Base-by-base conservation (phyloP, 1,284 basidiomycete genomes). In the Ustilago esculenta region DNA sequence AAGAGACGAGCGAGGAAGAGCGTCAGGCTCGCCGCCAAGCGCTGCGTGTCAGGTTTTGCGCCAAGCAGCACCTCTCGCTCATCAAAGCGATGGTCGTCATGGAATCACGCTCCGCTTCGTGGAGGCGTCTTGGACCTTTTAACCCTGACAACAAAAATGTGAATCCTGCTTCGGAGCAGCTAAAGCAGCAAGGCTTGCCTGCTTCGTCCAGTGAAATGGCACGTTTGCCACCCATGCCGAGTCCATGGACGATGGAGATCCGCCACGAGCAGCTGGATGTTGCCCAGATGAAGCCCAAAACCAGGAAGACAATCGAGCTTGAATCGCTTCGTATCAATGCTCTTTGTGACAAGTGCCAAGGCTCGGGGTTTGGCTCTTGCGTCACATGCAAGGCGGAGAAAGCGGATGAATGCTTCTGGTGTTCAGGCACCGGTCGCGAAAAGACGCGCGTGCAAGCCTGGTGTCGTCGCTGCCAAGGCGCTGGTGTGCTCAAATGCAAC, bases 361-460 rank as follows among this genome's bases (percentile, higher is more conserved):
- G 72, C 7, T 50, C 36, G 24, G 49, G 65, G 20, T 27, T 51
- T 0, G 63, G 56, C n/a, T 18, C 45, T 5, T 76, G 72, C 60
- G 25, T 44, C 23, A 59, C 61, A 4, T 74, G 73, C 61, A 71
- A 59, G 35, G 66, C 57, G 1, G 65, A 68, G 33, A 34, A 65
- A 27, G 68, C 75, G 9, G 75, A 76, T 46, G 70, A 71, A 42
- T 75, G 75, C 57, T 76, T 69, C 58, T 76, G 75, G 75, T 76
- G 75, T 49, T 45, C 41, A 10, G 73, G 75, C n/a, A 72, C 65
- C 0, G 75, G 75, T 12, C 54, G 57, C 12, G 65, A 70, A 30
- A 75, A 75, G 71, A 47, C 45, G 12, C 67, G 56, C 6, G 60
- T 51, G 14, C 57, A 71, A 24, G 66, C 57, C 9, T 45, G 34